A percentile compares a stretch with the other conserved stretches of the same genome.
phyloP scores from a whole-genome alignment of 768 basidiomycete genomes.

The Tulasnella sp. region DNA sequence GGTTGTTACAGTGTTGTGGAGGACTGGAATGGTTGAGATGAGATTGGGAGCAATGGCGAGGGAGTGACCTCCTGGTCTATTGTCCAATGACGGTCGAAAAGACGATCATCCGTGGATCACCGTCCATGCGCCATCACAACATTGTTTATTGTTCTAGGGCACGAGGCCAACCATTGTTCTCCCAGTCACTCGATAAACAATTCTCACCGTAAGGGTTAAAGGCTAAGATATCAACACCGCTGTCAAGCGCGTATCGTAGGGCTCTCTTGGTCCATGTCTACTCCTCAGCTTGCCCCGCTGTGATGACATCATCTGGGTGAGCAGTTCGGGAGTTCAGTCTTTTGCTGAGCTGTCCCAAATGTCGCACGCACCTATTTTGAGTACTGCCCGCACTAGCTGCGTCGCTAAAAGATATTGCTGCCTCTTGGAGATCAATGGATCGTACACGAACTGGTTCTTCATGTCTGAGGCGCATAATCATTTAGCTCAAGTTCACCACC shows the following conservation, averaged over 20 bases:
- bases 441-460: slow-evolving; percentile 94
- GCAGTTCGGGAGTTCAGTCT: not conserved
- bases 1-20: too few relatives aligned
- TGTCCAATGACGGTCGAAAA: too few relatives aligned
- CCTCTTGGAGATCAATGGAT: slow-evolving; percentile 92
- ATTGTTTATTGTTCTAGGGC: too few relatives aligned
- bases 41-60: not conserved
- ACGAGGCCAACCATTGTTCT: too few relatives aligned
- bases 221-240: too few relatives aligned
- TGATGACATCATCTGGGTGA: slow-evolving; percentile 61
- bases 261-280: slow-evolving; percentile 22
- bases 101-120: too few relatives aligned
- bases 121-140: too few relatives aligned
- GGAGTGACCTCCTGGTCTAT: not conserved
- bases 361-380: slow-evolving; percentile 65
- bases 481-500: not conserved
- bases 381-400: slow-evolving; percentile 63
- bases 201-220: too few relatives aligned
- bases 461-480: slow-evolving; percentile 51
- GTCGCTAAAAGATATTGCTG: slow-evolving; percentile 97
- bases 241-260: too few relatives aligned
- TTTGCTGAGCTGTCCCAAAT: not conserved
- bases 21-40: not conserved
- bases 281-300: slow-evolving; percentile 57
- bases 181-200: too few relatives aligned